phyloP scores from a whole-genome alignment of 768 basidiomycete genomes.

The Chiua virens region DNA sequence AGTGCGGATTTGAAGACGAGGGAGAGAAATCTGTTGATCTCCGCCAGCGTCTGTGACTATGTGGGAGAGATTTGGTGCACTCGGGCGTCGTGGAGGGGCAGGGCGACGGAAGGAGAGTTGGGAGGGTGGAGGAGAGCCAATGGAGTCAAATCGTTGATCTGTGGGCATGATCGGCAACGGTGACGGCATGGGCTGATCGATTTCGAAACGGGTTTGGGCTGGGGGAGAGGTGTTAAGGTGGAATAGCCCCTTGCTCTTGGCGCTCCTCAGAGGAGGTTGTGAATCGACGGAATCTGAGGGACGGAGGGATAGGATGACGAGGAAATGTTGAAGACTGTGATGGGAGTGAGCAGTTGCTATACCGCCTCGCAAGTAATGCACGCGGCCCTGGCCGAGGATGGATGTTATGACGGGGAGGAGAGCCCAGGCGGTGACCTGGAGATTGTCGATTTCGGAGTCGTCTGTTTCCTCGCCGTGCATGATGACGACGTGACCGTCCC shows the following conservation, averaged over 20 bases:
- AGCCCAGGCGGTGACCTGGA: slow-evolving; percentile 64
- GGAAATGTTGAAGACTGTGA: slow-evolving; percentile 50
- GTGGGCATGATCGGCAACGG: slow-evolving; percentile 61
- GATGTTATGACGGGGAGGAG: slow-evolving; percentile 63
- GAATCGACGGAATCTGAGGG: slow-evolving; percentile 10
- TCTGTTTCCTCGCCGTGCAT: slow-evolving; percentile 82
- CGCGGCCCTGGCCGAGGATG: slow-evolving; percentile 52
- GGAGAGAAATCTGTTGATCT: slow-evolving; percentile 41
- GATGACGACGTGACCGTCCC: slow-evolving; percentile 71
- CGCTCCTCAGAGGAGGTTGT: slow-evolving; percentile 24
- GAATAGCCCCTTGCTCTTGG: slow-evolving; percentile 54
- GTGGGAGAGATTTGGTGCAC: slow-evolving; percentile 60
- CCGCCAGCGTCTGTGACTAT: slow-evolving; percentile 58
- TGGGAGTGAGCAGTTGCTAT: slow-evolving; percentile 61
- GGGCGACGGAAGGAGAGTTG: slow-evolving; percentile 52
- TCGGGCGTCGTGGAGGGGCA: slow-evolving; percentile 57
- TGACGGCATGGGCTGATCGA: slow-evolving; percentile 53
- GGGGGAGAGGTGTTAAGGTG: slow-evolving; percentile 65
- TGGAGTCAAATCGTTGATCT: slow-evolving; percentile 39
- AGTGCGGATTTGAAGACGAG: slow-evolving; percentile 62
- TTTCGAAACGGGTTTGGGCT: slow-evolving; percentile 53
- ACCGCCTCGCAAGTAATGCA: slow-evolving; percentile 74
- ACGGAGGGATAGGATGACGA: slow-evolving; percentile 34
- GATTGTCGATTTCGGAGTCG: slow-evolving; percentile 55
- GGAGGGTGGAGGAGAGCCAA: slow-evolving; percentile 69